These are phyloP conservation scores for Capsicum baccatum DNA, from an alignment of 257 asterid genomes.

Conservation along the genomic window DNA sequence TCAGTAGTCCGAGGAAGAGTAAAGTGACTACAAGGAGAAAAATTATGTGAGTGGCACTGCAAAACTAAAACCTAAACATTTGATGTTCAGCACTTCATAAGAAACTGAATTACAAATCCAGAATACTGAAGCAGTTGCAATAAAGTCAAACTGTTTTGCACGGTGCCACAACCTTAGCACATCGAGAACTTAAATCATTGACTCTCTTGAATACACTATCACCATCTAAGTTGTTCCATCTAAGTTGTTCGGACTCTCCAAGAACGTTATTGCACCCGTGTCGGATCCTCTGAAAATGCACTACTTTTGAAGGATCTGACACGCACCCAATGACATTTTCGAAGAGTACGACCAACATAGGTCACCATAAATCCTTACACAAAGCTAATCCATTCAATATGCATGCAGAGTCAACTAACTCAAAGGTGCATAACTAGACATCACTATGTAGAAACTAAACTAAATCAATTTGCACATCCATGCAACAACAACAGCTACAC, in stretches of 20 bases:
- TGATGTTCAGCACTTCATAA: background rate
- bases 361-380: constrained; percentile 14
- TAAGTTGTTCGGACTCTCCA: too few species aligned
- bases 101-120: background rate
- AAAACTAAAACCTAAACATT: background rate
- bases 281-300: too few species aligned
- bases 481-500: background rate
- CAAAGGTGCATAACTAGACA: background rate
- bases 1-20: background rate
- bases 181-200: background rate
- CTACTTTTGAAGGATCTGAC: too few species aligned
- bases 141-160: background rate
- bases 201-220: background rate
- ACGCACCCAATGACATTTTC: too few species aligned
- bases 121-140: background rate
- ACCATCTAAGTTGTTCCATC: background rate
- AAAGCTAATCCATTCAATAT: constrained; percentile 22
- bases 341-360: too few species aligned
- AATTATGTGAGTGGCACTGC: background rate
- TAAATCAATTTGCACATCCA: background rate
- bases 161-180: constrained; percentile 23
- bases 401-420: background rate
- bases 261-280: too few species aligned
- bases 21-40: background rate
- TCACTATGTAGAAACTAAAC: background rate